These are phyloP conservation scores for Trichoderma reesei DNA, from an alignment of 495 filamentous ascomycete species.

Conservation along the genomic window DNA sequence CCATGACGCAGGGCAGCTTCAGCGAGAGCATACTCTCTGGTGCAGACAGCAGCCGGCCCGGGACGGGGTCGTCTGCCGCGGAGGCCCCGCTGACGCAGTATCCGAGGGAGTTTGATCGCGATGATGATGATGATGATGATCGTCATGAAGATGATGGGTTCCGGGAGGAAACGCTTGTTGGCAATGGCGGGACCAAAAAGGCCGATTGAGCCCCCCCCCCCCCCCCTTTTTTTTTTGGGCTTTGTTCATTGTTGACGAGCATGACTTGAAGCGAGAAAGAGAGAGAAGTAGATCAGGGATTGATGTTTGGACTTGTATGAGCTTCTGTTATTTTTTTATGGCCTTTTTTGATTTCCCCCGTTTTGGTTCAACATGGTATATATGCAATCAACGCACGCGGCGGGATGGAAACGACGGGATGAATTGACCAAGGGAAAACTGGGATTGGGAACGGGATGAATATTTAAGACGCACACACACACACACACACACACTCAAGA, in stretches of 20 bases:
- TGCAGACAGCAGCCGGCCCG: constrained; percentile 15
- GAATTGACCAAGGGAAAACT: no score
- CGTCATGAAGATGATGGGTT: constrained; percentile 3
- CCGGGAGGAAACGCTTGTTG: constrained; percentile 2
- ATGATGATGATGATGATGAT: constrained; percentile 14
- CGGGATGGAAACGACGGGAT: no score
- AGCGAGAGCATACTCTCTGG: constrained; percentile 32
- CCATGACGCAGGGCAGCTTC: constrained; percentile 25
- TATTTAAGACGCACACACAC: no score
- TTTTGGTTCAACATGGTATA: no score
- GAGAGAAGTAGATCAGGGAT: not conserved
- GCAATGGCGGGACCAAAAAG: constrained; percentile 4
- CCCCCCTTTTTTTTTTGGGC: not conserved
- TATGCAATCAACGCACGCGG: no score
- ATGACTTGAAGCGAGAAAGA: not conserved
- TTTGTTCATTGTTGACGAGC: no score
- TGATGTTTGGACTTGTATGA: not conserved
- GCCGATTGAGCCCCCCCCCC: constrained; percentile 2
- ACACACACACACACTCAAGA: no score
- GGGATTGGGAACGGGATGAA: no score
- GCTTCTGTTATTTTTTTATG: not conserved
- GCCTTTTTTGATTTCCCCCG: no score
- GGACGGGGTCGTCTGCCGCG: constrained; percentile 19
- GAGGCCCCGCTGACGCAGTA: not conserved
- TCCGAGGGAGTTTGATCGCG: constrained; percentile 11